phyloP scores from a whole-genome alignment of 805 yeast genomes.

The Starmerella vitae region DNA sequence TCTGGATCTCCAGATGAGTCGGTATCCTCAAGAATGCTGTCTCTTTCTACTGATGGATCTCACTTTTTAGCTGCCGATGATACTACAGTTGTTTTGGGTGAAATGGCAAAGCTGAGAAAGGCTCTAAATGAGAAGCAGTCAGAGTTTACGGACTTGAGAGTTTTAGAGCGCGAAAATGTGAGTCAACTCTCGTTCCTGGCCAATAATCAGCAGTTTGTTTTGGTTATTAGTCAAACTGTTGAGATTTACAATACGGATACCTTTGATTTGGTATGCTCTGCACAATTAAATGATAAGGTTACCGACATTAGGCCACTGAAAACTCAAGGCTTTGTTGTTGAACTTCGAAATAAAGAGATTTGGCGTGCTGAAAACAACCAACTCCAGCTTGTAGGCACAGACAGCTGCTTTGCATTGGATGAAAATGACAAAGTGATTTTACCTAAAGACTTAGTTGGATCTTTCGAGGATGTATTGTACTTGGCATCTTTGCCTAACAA shows the following conservation, averaged over 20 bases:
- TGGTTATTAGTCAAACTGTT: not conserved
- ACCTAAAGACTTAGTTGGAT: no score
- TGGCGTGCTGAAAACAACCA: not conserved
- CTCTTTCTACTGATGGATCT: conserved; percentile 1
- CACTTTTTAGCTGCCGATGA: conserved; percentile 16
- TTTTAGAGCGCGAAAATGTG: not conserved
- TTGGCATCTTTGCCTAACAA: no score
- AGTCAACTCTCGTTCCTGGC: conserved; percentile 10
- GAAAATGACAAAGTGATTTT: no score
- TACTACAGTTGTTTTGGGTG: conserved; percentile 12
- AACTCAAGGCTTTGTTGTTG: conserved; percentile 3
- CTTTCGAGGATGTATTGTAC: no score
- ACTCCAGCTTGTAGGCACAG: no score
- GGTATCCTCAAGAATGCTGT: not conserved
- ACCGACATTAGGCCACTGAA: not conserved
- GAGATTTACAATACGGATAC: not conserved
- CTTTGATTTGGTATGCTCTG: not conserved
- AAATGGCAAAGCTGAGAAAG: not conserved
- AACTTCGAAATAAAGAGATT: not conserved
- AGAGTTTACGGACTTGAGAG: not conserved
- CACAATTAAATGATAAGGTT: not conserved
- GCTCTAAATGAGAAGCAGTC: not conserved
- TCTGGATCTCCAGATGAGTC: not conserved
- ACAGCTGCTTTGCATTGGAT: no score
- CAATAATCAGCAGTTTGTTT: conserved; percentile 12